Conservation (phyloP, 306 rosid genomes). For the Medicago lupulina region DNA sequence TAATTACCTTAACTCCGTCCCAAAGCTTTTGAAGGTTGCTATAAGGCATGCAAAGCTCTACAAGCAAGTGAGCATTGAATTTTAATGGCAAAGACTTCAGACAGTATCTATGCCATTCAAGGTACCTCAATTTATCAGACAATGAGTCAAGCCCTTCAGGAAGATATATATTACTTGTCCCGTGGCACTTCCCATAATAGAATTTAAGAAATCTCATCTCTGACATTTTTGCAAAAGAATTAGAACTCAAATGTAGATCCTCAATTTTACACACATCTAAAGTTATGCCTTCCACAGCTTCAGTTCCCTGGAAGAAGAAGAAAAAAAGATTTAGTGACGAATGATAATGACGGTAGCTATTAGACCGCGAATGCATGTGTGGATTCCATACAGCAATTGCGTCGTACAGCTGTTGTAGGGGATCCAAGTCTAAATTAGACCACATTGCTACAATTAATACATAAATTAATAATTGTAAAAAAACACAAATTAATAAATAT, state of each 20-base stretch:
- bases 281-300: neutral
- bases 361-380: neutral
- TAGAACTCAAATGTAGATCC: slow-evolving; percentile 25
- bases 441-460: neutral
- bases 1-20: slow-evolving; percentile 26
- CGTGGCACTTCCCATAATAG: neutral
- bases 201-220: slow-evolving; percentile 34
- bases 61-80: slow-evolving; percentile 26
- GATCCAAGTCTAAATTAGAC: neutral
- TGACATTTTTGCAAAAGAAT: slow-evolving; percentile 33
- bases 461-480: neutral
- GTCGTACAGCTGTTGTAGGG: neutral
- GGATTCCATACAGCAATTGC: too few species aligned
- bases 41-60: slow-evolving; percentile 36
- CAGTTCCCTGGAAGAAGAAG: slow-evolving; percentile 24
- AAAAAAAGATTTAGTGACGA: neutral
- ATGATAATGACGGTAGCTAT: neutral
- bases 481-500: neutral
- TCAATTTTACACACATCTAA: slow-evolving; percentile 29
- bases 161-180: neutral
- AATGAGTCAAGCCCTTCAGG: slow-evolving; percentile 17
- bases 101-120: slow-evolving; percentile 31
- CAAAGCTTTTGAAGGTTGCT: slow-evolving; percentile 34
- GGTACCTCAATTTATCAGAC: slow-evolving; percentile 35
- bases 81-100: slow-evolving; percentile 31